Evolutionary conservation across 2,329 filamentous ascomycete genomes (phyloP), one percentile per base, ranked within the genome.

Genomic region (Microdochium bolleyi): DNA sequence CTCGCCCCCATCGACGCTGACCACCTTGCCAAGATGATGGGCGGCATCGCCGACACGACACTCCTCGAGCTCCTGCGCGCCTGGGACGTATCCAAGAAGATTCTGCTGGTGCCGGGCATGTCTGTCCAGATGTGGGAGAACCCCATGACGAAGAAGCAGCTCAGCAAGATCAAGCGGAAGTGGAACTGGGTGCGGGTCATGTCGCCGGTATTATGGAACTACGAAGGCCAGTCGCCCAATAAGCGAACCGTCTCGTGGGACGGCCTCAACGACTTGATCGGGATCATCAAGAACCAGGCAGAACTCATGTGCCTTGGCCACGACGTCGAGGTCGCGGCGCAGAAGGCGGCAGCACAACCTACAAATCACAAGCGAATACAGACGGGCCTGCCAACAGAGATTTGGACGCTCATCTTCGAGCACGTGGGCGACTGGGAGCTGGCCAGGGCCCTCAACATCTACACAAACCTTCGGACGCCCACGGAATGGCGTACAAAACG

Each of bases 381-480:
- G 0, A 68, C 70, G 21, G 73, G 73, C 44, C 73, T 97, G 1
- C 92, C 92, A 0, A 83, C 88, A 0, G 92, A 97, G 69, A 79
- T 96, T 38, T 96, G 92, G 90, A 87, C 87, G 30, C 87, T 92
- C 53, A 87, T 97, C 49, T 83, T 96, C 46, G 88, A 95, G 58
- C 83, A 86, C 56, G 82, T 91, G 0, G 84, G 84, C 46, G 92
- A 97, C 67, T 97, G 92, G 92, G 92, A 96, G 69, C 76, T 95
- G 21, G 88, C 92, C 10, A 85, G 85, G 58, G 86, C 88, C 1
- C 75, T 96, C 5, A 85, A 88, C 53, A 81, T 96, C 48, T 92
- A 88, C 63, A 90, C 90, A 1, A 90, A 82, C 52, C 73, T 96
- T 5, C 79, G 83, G 1, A 82, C 85, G 55, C 91, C 92, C 1